phyloP scores from a whole-genome alignment of 192 early-diverging fungal species.

The Backusella liffmaniae region DNA sequence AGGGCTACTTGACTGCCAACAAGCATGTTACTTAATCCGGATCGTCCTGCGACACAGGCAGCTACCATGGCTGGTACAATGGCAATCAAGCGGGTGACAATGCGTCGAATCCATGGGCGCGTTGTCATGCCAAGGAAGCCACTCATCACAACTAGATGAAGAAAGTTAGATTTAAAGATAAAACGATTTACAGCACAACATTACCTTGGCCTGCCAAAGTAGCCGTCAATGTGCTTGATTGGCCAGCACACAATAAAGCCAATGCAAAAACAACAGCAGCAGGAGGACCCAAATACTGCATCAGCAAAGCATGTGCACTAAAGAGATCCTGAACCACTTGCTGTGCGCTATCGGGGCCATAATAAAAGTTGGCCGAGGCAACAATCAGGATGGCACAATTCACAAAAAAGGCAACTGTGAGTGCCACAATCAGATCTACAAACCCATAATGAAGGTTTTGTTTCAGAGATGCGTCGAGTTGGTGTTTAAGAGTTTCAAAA shows the following conservation, averaged over 20 bases:
- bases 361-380: constrained; percentile 69
- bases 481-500: constrained; percentile 5
- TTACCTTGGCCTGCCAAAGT: constrained; percentile 76
- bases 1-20: constrained; percentile 77
- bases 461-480: constrained; percentile 10
- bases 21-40: constrained; percentile 61
- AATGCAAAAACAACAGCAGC: constrained; percentile 74
- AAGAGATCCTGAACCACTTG: constrained; percentile 61
- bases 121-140: constrained; percentile 67
- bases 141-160: constrained; percentile 64
- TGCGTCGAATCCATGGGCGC: constrained; percentile 65
- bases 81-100: constrained; percentile 70
- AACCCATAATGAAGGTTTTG: constrained; percentile 46
- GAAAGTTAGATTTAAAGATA: not conserved
- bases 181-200: no score
- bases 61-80: constrained; percentile 73
- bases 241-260: constrained; percentile 74
- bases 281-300: constrained; percentile 54
- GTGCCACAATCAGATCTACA: constrained; percentile 64
- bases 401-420: constrained; percentile 72
- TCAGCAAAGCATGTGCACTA: constrained; percentile 63
- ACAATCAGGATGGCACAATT: constrained; percentile 82
- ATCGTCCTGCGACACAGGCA: constrained; percentile 59
- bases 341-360: constrained; percentile 19
- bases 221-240: constrained; percentile 75